A percentile compares a stretch with the other conserved stretches of the same genome.
Conservation (phyloP, 169 alveolate genomes). For the Cryptosporidium baileyi region DNA sequence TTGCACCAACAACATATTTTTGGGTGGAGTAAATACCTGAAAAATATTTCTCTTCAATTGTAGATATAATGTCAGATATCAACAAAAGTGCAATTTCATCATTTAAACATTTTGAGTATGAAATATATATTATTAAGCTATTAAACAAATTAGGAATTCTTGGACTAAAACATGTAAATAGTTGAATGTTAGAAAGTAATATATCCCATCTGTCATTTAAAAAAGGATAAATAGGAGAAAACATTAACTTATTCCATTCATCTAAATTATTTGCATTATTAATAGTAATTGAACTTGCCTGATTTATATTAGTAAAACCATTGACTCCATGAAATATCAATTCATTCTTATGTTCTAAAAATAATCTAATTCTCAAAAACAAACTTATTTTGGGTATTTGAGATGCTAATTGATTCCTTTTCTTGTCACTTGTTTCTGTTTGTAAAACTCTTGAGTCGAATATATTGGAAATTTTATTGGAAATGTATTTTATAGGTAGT, state of each 20-base stretch:
- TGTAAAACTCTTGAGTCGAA: constrained; percentile 25
- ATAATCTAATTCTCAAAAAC: constrained; percentile 25
- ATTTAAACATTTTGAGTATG: not conserved
- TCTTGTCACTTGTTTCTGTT: not conserved
- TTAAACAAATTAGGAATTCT: constrained; percentile 19
- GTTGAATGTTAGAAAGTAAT: constrained; percentile 13
- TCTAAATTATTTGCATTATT: constrained; percentile 26
- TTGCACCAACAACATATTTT: constrained; percentile 40
- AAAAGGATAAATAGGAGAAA: constrained; percentile 18
- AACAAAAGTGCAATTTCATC: not conserved
- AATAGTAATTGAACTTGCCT: not conserved
- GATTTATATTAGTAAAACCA: not conserved
- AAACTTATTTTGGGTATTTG: constrained; percentile 4
- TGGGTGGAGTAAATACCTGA: constrained; percentile 2
- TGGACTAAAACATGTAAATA: constrained; percentile 27
- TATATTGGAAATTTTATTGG: constrained; percentile 1
- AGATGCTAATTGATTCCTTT: constrained; percentile 16
- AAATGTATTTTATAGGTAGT: constrained; percentile 2
- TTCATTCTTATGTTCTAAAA: constrained; percentile 6
- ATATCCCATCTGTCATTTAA: constrained; percentile 26
- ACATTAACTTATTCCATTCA: constrained; percentile 27
- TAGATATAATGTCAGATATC: not conserved
- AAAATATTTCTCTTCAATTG: constrained; percentile 31
- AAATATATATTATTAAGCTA: not conserved
- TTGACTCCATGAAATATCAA: not conserved